Percentiles rank a stretch among this genome's conserved stretches.
Conservation (phyloP, 1,139 yeast genomes). For the Candida sojae region DNA sequence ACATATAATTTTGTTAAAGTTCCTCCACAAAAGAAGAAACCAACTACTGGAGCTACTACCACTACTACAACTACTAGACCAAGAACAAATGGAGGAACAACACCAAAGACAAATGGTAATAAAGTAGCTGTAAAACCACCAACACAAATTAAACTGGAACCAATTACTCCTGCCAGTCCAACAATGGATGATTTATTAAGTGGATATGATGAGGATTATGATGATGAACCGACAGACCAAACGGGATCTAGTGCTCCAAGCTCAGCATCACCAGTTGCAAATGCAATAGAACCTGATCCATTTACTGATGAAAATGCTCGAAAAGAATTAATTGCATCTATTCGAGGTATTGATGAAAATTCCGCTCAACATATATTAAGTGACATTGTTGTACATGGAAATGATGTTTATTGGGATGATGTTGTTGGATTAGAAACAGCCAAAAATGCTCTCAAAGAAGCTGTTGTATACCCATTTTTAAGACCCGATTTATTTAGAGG, state of each 20-base stretch:
- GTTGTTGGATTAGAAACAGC: constrained; percentile 94
- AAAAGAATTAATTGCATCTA: constrained; percentile 38
- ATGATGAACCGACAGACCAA: neutral
- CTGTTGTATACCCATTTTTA: constrained; percentile 94
- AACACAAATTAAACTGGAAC: constrained; percentile 3
- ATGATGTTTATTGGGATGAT: constrained; percentile 96
- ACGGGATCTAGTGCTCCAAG: neutral
- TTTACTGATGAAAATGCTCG: constrained; percentile 67
- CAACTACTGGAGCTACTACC: neutral
- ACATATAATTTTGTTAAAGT: constrained; percentile 30
- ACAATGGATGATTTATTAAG: constrained; percentile 32
- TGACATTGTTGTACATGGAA: constrained; percentile 92
- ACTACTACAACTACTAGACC: constrained; percentile 1
- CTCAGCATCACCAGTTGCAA: neutral
- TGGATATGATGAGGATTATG: constrained; percentile 24
- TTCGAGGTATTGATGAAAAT: constrained; percentile 43
- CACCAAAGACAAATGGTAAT: constrained; percentile 4
- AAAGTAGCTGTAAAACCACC: constrained; percentile 10
- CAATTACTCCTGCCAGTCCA: constrained; percentile 16
- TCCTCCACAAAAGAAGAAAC: constrained; percentile 12
- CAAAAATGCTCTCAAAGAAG: constrained; percentile 86
- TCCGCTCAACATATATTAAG: constrained; percentile 70
- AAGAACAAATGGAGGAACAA: constrained; percentile 6
- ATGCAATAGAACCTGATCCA: constrained; percentile 3
- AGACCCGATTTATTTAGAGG: constrained; percentile 94